Evolutionary conservation across 495 filamentous ascomycete genomes (phyloP), one percentile per base, ranked within the genome.

Genomic region (Friedmanniomyces simplex): DNA sequence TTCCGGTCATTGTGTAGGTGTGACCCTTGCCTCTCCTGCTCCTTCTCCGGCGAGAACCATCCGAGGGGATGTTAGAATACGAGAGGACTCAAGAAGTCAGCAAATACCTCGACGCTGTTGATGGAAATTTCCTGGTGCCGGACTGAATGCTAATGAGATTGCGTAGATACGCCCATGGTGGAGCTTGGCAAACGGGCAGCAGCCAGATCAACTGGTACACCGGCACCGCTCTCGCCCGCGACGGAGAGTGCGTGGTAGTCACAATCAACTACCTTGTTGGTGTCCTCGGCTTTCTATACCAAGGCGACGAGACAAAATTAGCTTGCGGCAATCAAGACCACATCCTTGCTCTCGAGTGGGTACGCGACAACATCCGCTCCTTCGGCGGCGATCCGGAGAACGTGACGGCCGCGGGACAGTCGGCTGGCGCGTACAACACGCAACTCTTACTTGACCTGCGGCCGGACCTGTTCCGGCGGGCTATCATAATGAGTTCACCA

Each of bases 311-410:
- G 2, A 41, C 50, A 7, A 43, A 22, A n/a, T 25, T 66, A 32
- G 8, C 60, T 6, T 18, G n/a, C 20, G 46, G 37, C 10, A 34
- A 34, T 1, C 55, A 57, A n/a, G 63, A 66, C 43, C 63, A 66
- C 28, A 52, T 62, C 1, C 20, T 45, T 11, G 63, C 63, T 5
- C 48, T 66, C 12, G 55, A 63, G 20, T 66, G 60, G 60, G 56
- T 63, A 0, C 56, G 51, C 13, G 34, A 54, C 25, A 63, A 66
- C 47, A 66, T 66, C 37, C 26, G 25, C 6, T 20, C 22, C 1
- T 66, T 66, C 32, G 63, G 63, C 26, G 61, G 63, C 46, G 61
- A 63, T 52, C 63, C 61, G 6, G 45, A 18, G 0, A 55, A 52
- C 13, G 46, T 66, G 21, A 66, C 63, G 13, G 41, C 52, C 5